Percentiles rank a stretch among this genome's conserved stretches.
phyloP scores from a whole-genome alignment of 345 rosid genomes.

The Lagerstroemia speciosa region DNA sequence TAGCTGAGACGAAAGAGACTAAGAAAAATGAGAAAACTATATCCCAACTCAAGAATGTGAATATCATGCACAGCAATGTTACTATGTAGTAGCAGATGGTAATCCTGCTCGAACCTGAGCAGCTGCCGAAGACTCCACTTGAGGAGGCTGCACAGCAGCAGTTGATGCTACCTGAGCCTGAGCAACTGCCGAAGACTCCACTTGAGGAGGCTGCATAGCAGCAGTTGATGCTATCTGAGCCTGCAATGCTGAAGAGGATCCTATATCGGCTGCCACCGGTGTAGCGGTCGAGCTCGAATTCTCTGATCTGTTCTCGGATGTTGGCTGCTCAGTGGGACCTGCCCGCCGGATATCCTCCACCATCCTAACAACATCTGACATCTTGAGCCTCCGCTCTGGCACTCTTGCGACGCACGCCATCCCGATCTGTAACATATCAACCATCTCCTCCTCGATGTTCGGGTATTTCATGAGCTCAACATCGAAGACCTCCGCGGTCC shows the following conservation, averaged over 20 bases:
- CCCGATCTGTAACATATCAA: conserved; percentile 86
- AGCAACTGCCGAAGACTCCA: not conserved
- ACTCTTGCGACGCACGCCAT: conserved; percentile 68
- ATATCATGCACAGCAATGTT: conserved; percentile 5
- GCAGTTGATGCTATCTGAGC: not conserved
- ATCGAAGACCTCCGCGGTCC: conserved; percentile 97
- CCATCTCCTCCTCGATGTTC: conserved; percentile 95
- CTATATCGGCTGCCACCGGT: conserved; percentile 27
- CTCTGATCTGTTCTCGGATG: conserved; percentile 36
- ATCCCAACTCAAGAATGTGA: not conserved
- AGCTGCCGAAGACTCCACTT: too few species aligned
- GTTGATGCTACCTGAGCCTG: too few species aligned
- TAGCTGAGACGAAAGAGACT: not conserved
- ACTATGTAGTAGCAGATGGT: conserved; percentile 7
- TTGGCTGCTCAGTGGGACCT: conserved; percentile 22
- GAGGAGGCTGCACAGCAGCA: too few species aligned
- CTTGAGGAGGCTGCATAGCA: conserved; percentile 3
- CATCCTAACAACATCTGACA: conserved; percentile 54
- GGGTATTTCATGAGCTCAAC: conserved; percentile 73
- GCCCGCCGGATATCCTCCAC: conserved; percentile 52
- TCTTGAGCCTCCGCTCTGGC: conserved; percentile 75
- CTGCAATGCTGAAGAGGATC: conserved; percentile 22
- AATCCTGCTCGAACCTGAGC: too few species aligned
- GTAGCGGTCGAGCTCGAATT: conserved; percentile 33
- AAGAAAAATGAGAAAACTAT: not conserved